Evolutionary conservation across 2,329 filamentous ascomycete species (phyloP), one percentile per base, ranked within the genome.

Genomic region (Teratosphaeria zuluensis): DNA sequence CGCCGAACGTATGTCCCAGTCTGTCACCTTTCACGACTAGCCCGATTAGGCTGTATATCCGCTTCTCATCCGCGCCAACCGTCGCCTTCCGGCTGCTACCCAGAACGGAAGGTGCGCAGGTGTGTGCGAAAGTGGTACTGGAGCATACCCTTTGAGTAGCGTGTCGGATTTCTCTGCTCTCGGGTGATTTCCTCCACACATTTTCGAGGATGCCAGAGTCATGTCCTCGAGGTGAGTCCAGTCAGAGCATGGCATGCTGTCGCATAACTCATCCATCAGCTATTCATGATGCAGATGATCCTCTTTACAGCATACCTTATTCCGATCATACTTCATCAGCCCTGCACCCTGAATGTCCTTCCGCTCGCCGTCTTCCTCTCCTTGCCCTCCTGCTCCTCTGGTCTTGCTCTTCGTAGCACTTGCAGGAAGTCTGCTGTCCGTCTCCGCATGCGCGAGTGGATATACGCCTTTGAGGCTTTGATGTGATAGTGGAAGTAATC

Each of bases 401-500:
- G 95, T 69, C 94, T 84, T 61, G 94, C 94, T 78, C 95, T 85
- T 73, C 95, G 92, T 65, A 99, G 83, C n/a, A 99, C 92, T 83
- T 99, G 95, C 59, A 99, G 84, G 80, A 99, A 99, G 75, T 99
- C 95, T 55, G 94, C 94, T 9, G 95, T 99, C 74, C 94, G 85
- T 80, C 92, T 90, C 73, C 94, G 87, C 94, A 99, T 99, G 70
- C 95, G 85, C 35, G 92, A 95, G 81, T 99, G 94, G 65, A 99
- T 99, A 72, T 96, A 99, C 56, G 95, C 94, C 81, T 99, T 99
- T 63, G 92, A 96, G 32, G 94, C 95, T 78, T 99, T 99, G 78
- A 99, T 99, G 76, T 99, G 94, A 75, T 99, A 99, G 76, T 99
- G 94, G 81, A 99, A 99, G 77, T 99, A 99, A 73, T 99, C 94